A percentile compares a stretch with the other conserved stretches of the same genome.
phyloP scores from a whole-genome alignment of 1,284 basidiomycete genomes.

The Apiotrichum sp. region DNA sequence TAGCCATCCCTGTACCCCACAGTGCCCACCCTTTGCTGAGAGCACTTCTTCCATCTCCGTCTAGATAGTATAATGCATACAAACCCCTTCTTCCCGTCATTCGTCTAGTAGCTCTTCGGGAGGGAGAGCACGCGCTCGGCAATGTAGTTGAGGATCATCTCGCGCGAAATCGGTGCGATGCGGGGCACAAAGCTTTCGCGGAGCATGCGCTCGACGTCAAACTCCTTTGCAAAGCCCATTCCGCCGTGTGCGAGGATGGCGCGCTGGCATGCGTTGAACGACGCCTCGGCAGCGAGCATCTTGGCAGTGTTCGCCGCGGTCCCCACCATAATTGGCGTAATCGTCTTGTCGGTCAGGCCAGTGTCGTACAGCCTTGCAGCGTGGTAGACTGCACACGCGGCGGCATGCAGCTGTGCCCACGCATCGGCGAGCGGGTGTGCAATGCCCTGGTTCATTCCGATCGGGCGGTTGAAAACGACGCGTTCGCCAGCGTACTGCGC shows the following conservation, averaged over 20 bases:
- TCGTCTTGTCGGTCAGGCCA: constrained; percentile 9
- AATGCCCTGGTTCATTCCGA: constrained; percentile 20
- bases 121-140: constrained; percentile 18
- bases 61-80: no score
- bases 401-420: constrained; percentile 19
- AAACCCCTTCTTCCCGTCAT: no score
- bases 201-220: constrained; percentile 21
- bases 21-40: no score
- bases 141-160: constrained; percentile 20
- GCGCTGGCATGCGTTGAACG: constrained; percentile 15
- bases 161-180: constrained; percentile 17
- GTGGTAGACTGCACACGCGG: constrained; percentile 14
- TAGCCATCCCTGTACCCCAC: no score
- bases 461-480: constrained; percentile 18
- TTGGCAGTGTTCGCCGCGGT: constrained; percentile 18
- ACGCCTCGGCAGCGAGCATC: constrained; percentile 17
- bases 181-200: constrained; percentile 17
- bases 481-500: constrained; percentile 16
- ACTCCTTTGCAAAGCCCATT: constrained; percentile 18
- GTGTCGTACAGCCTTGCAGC: constrained; percentile 16
- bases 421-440: constrained; percentile 22
- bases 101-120: constrained; percentile 17
- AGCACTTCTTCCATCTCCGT: no score
- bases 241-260: constrained; percentile 18
- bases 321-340: constrained; percentile 12